Evolutionary conservation across 805 yeast genomes (phyloP).

Genomic region (Candida ficus): DNA sequence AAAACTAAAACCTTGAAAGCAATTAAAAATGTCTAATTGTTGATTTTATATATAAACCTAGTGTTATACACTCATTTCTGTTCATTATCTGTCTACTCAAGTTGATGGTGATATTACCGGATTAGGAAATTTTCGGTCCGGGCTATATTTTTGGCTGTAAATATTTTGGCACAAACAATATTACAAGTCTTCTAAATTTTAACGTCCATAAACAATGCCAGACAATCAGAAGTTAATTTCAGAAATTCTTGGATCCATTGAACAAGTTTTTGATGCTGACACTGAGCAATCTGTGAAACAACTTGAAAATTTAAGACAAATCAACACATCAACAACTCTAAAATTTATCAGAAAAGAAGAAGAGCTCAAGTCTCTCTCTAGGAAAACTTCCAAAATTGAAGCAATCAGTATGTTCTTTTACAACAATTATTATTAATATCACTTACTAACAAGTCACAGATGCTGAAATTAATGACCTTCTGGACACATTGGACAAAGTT

Average conservation of each 20-base stretch:
- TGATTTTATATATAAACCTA: no score
- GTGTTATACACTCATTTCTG: neutral
- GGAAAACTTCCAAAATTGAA: slow-evolving; percentile 17
- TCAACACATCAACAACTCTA: slow-evolving; percentile 54
- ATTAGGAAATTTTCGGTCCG: no score
- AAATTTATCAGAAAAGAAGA: slow-evolving; percentile 44
- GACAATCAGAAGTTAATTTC: slow-evolving; percentile 16
- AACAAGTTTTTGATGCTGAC: slow-evolving; percentile 32
- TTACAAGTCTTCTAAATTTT: no score
- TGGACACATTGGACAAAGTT: slow-evolving; percentile 9
- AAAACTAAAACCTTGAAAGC: no score
- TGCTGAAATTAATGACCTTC: slow-evolving; percentile 23
- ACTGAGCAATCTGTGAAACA: slow-evolving; percentile 34
- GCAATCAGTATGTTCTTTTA: slow-evolving; percentile 14
- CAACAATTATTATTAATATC: neutral
- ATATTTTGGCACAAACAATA: no score
- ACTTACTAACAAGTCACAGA: slow-evolving; percentile 17
- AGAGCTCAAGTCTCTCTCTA: slow-evolving; percentile 28
- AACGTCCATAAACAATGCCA: no score
- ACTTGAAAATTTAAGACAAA: slow-evolving; percentile 45
- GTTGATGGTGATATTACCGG: neutral
- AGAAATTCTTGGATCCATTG: slow-evolving; percentile 28
- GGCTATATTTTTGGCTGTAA: no score
- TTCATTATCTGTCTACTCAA: neutral
- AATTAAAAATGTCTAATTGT: no score